Conservation (phyloP, 495 filamentous ascomycete genomes). For the Talaromyces nanjingensis region DNA sequence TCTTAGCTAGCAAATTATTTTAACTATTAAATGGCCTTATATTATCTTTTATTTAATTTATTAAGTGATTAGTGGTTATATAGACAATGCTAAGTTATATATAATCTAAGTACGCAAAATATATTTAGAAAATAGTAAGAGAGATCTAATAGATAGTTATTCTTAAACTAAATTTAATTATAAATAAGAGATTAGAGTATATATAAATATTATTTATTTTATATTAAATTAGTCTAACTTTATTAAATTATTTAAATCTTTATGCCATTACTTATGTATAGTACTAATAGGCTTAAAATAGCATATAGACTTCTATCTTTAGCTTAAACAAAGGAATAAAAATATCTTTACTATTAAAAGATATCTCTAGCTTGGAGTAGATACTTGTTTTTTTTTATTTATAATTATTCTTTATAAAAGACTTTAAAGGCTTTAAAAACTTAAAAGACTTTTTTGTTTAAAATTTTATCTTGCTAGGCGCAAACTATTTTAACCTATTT, state of each 20-base stretch:
- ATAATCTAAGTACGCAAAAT: conserved; percentile 15
- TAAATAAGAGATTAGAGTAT: conserved; percentile 17
- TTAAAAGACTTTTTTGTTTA: conserved; percentile 8
- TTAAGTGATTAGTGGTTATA: conserved; percentile 25
- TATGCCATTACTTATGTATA: no score
- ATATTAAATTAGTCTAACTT: no score
- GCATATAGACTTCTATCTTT: no score
- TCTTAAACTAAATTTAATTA: conserved; percentile 19
- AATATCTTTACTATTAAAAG: no score
- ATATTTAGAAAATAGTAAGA: background rate
- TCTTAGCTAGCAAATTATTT: conserved; percentile 7
- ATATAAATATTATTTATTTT: conserved; percentile 23
- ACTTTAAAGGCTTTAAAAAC: background rate
- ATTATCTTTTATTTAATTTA: conserved; percentile 17
- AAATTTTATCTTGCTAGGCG: conserved; percentile 20
- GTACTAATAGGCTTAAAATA: no score
- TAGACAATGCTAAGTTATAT: conserved; percentile 21
- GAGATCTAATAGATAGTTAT: conserved; percentile 21
- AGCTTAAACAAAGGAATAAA: no score
- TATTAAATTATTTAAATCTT: background rate
- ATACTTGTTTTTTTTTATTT: no score
- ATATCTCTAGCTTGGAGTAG: no score
- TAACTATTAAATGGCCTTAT: background rate
- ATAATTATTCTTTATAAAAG: background rate
- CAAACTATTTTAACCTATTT: conserved; percentile 17